phyloP scores from a whole-genome alignment of 805 yeast genomes.

The Brettanomyces nanus region DNA sequence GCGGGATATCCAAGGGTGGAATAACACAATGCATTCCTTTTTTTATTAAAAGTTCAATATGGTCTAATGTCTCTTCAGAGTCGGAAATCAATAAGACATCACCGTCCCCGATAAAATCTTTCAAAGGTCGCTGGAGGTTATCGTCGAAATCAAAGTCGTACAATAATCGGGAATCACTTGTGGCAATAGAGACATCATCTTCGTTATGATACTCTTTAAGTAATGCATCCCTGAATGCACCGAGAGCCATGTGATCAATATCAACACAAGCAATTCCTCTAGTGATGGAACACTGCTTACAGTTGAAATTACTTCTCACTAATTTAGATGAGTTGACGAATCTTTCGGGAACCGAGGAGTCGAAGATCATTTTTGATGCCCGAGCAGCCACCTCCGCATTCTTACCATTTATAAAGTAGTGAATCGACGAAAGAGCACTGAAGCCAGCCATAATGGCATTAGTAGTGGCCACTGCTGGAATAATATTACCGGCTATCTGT shows the following conservation, averaged over 20 bases:
- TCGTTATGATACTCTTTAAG: conserved; percentile 44
- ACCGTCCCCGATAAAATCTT: conserved; percentile 47
- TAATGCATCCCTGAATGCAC: conserved; percentile 44
- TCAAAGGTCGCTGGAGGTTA: conserved; percentile 41
- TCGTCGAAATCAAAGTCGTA: conserved; percentile 90
- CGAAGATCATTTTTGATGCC: conserved; percentile 40
- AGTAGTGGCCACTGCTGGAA: conserved; percentile 97
- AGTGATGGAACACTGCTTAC: conserved; percentile 57
- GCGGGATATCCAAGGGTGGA: conserved; percentile 19
- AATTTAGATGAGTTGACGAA: conserved; percentile 58
- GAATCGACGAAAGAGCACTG: conserved; percentile 66
- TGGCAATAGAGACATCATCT: conserved; percentile 49
- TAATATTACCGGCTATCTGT: conserved; percentile 95
- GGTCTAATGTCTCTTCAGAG: conserved; percentile 61
- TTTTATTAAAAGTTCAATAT: conserved; percentile 51
- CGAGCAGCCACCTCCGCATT: conserved; percentile 22
- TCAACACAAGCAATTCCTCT: conserved; percentile 41
- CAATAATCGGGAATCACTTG: conserved; percentile 41
- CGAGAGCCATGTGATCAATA: conserved; percentile 29
- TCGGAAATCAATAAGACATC: conserved; percentile 65
- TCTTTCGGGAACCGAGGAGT: conserved; percentile 47
- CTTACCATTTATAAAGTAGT: conserved; percentile 27
- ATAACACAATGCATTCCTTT: conserved; percentile 9
- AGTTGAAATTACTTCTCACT: conserved; percentile 56
- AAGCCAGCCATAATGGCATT: conserved; percentile 93